Conservation (phyloP, 2,329 filamentous ascomycete species). For the Golovinomyces cichoracearum region DNA sequence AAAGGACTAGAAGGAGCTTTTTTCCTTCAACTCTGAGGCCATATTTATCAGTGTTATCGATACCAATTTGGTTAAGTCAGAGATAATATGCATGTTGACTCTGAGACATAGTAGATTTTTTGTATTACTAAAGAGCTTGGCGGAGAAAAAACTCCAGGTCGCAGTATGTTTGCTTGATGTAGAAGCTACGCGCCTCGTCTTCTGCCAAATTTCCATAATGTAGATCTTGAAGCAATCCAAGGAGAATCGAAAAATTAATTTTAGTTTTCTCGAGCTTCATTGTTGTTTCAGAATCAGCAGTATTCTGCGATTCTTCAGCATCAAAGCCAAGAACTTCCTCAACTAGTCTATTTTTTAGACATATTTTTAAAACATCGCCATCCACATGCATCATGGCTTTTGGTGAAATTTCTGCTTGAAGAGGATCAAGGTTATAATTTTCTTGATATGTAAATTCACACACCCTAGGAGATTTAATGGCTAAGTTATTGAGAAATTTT, state of each 20-base stretch:
- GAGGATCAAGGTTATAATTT: slow-evolving; percentile 2
- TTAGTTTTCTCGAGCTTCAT: slow-evolving; percentile 1
- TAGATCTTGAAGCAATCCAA: slow-evolving; percentile 23
- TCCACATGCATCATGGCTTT: slow-evolving; percentile 35
- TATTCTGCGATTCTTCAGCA: not conserved
- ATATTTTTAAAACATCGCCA: slow-evolving; percentile 35
- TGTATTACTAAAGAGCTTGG: slow-evolving; percentile 15
- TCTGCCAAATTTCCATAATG: slow-evolving; percentile 20
- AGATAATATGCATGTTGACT: too few relatives aligned
- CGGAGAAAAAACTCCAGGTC: slow-evolving; percentile 28
- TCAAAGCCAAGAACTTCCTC: slow-evolving; percentile 18
- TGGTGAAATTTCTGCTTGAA: slow-evolving; percentile 19
- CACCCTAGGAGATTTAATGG: slow-evolving; percentile 21
- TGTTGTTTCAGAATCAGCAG: not conserved
- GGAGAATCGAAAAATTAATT: slow-evolving; percentile 17
- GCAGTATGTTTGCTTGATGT: slow-evolving; percentile 25
- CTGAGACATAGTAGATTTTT: too few relatives aligned
- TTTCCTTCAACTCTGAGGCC: too few relatives aligned
- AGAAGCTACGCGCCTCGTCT: slow-evolving; percentile 13
- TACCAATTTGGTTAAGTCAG: too few relatives aligned
- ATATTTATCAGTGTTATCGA: too few relatives aligned
- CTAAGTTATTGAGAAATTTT: slow-evolving; percentile 46
- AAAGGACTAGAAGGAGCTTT: too few relatives aligned
- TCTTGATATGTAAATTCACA: slow-evolving; percentile 23
- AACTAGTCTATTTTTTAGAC: slow-evolving; percentile 23